Conservation (phyloP, 1,284 basidiomycete genomes). For the Athelia sp. region DNA sequence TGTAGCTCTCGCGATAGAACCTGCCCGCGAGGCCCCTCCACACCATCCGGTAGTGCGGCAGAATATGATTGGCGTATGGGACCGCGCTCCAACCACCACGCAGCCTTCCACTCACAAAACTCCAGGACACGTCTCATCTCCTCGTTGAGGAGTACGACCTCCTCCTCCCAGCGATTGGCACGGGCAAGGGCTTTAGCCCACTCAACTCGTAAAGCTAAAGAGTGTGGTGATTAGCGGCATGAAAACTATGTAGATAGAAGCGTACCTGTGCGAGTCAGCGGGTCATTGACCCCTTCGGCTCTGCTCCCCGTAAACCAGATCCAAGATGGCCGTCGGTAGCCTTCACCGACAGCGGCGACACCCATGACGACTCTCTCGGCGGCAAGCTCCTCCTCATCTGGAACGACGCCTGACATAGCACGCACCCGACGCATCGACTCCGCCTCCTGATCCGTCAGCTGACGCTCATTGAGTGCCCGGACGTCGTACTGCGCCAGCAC, state of each 20-base stretch:
- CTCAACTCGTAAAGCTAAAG: conserved; percentile 1
- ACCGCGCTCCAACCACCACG: not conserved
- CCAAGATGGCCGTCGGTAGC: not conserved
- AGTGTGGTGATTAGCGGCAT: not conserved
- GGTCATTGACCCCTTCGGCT: not conserved
- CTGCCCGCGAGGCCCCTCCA: too few relatives aligned
- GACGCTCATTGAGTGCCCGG: not conserved
- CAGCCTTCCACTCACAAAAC: not conserved
- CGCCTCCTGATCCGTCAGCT: not conserved
- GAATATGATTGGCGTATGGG: not conserved
- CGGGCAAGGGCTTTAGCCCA: not conserved
- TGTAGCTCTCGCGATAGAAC: too few relatives aligned
- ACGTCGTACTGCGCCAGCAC: not conserved
- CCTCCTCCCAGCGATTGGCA: not conserved
- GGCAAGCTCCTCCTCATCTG: not conserved
- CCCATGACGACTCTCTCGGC: not conserved
- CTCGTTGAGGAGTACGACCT: not conserved
- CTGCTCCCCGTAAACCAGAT: not conserved
- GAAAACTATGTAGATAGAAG: not conserved
- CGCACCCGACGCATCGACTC: not conserved
- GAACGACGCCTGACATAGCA: not conserved
- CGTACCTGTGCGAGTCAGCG: not conserved
- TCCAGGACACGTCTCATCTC: not conserved
- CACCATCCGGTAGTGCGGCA: not conserved
- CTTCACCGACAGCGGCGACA: not conserved